phyloP scores from a whole-genome alignment of 225 moss, liverwort and hornwort species.

The Rhytidiadelphus loreus region DNA sequence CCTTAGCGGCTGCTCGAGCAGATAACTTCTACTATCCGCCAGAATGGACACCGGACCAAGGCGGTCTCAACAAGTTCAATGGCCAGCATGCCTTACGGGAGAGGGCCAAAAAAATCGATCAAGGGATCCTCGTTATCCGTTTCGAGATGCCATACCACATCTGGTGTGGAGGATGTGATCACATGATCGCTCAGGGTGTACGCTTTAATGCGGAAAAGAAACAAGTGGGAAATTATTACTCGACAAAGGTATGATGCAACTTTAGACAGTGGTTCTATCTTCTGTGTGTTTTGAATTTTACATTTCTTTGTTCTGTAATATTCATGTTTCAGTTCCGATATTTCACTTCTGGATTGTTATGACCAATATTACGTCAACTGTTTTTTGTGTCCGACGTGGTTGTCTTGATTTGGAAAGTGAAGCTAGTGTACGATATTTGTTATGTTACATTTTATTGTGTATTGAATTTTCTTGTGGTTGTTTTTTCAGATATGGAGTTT shows the following conservation, averaged over 20 bases:
- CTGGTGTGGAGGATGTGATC: conserved; percentile 94
- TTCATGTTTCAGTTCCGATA: not conserved
- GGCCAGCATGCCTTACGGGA: conserved; percentile 98
- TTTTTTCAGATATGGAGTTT: conserved; percentile 94
- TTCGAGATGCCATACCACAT: conserved; percentile 99
- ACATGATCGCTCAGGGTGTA: conserved; percentile 98
- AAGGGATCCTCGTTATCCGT: conserved; percentile 92
- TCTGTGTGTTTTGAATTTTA: not conserved
- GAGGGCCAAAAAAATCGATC: conserved; percentile 93
- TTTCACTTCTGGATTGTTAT: not conserved
- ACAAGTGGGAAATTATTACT: conserved; percentile 96
- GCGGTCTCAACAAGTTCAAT: conserved; percentile 96
- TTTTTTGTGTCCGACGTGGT: not conserved
- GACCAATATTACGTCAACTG: not conserved
- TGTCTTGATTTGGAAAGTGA: not conserved
- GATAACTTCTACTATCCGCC: conserved; percentile 99
- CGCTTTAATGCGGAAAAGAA: conserved; percentile 99
- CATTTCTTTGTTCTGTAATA: not conserved
- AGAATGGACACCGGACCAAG: conserved; percentile 99
- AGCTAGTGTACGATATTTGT: not conserved
- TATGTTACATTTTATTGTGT: not conserved
- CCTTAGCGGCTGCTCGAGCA: conserved; percentile 93
- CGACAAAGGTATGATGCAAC: conserved; percentile 60
- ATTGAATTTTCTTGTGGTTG: not conserved
- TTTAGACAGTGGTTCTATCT: not conserved